Evolutionary conservation across 768 basidiomycete genomes (phyloP).

Genomic region (Panaeolus papilionaceus): DNA sequence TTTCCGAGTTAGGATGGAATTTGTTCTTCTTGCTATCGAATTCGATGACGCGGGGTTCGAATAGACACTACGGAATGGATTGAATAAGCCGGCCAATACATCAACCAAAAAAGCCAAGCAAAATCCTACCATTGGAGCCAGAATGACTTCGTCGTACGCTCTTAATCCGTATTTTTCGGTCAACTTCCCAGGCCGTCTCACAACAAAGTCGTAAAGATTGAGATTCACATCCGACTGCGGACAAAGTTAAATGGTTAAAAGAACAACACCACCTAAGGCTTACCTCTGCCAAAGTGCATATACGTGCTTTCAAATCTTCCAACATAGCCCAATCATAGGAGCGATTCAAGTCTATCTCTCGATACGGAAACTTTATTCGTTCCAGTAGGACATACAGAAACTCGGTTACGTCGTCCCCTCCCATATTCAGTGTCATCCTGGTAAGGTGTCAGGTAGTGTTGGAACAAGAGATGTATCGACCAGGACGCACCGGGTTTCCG

Average conservation of each 20-base stretch:
- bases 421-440: conserved; percentile 85
- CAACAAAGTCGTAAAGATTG: conserved; percentile 90
- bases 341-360: conserved; percentile 75
- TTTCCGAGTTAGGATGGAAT: conserved; percentile 53
- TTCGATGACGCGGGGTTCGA: conserved; percentile 92
- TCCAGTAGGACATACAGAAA: conserved; percentile 82
- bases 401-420: conserved; percentile 94
- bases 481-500: conserved; percentile 79
- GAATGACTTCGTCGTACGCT: conserved; percentile 93
- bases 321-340: conserved; percentile 91
- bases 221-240: conserved; percentile 85
- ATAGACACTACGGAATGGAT: conserved; percentile 70
- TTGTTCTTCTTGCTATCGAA: conserved; percentile 78
- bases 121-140: conserved; percentile 86
- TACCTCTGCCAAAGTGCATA: conserved; percentile 91
- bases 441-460: conserved; percentile 15
- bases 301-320: conserved; percentile 86
- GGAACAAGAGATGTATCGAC: neutral
- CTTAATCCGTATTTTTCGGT: conserved; percentile 90
- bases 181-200: conserved; percentile 74
- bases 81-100: conserved; percentile 17
- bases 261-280: conserved; percentile 26
- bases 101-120: neutral
- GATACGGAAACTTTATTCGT: conserved; percentile 88
- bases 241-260: neutral